Conservation (phyloP, 2,329 filamentous ascomycete species). For the Beauveria rudraprayagi region DNA sequence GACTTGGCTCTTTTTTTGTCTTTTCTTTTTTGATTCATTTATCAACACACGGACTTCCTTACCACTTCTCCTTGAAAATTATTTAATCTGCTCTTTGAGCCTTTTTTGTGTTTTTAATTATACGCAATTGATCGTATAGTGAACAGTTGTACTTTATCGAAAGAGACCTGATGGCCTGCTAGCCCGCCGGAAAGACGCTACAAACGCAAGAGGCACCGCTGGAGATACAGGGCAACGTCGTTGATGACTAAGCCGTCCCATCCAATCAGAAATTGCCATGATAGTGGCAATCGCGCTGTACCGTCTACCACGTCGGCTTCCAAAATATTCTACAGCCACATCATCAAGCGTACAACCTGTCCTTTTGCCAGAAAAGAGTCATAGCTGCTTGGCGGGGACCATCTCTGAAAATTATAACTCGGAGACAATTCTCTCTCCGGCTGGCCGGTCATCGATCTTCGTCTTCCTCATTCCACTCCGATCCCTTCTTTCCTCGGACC, state of each 20-base stretch:
- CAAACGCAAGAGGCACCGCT: too few species aligned
- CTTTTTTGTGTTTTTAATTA: too few species aligned
- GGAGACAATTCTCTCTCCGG: background rate
- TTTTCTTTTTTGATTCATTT: background rate
- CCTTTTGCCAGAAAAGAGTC: slow-evolving; percentile 8
- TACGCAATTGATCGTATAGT: background rate
- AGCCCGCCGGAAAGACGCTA: background rate
- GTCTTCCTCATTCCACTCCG: background rate
- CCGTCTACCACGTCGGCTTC: background rate
- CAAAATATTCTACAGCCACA: slow-evolving; percentile 6
- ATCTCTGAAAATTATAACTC: background rate
- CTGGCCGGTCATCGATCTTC: background rate
- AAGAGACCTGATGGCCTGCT: background rate
- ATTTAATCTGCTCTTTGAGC: background rate
- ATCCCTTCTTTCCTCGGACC: background rate
- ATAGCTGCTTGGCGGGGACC: background rate
- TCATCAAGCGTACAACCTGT: slow-evolving; percentile 7
- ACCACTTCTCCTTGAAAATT: too few species aligned
- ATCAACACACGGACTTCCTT: too few species aligned
- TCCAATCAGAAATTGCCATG: slow-evolving; percentile 7
- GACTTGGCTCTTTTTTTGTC: background rate
- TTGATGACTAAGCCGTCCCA: background rate
- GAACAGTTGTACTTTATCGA: background rate
- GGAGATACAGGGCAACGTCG: background rate
- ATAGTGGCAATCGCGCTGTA: background rate